Conservation (phyloP, 2,329 filamentous ascomycete genomes). For the Stylonectria norvegica region DNA sequence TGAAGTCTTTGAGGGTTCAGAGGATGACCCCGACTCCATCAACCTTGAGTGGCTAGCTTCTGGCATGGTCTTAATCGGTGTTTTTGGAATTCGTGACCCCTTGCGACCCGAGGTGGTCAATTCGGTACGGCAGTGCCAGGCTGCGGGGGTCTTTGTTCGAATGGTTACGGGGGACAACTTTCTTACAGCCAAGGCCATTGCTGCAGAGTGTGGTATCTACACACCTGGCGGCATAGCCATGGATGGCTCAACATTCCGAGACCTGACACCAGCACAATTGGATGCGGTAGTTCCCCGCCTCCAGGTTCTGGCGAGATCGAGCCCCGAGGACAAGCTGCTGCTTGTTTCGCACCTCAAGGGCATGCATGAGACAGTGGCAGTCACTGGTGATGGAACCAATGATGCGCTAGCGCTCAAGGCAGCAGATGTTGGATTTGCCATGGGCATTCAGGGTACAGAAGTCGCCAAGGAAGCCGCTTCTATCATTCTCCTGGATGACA, state of each 20-base stretch:
- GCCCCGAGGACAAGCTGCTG: conserved; percentile 57
- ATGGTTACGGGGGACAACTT: conserved; percentile 55
- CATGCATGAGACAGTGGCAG: conserved; percentile 56
- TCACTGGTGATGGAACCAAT: conserved; percentile 66
- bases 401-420: conserved; percentile 63
- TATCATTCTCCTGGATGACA: conserved; percentile 65
- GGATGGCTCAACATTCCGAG: conserved; percentile 61
- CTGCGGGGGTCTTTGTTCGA: conserved; percentile 60
- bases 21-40: conserved; percentile 33
- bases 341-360: conserved; percentile 53
- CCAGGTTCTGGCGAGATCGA: conserved; percentile 55
- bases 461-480: conserved; percentile 67
- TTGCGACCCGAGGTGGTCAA: conserved; percentile 57
- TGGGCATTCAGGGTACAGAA: conserved; percentile 65
- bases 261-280: conserved; percentile 51
- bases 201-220: conserved; percentile 61
- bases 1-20: conserved; percentile 56
- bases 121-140: conserved; percentile 57
- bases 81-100: conserved; percentile 65
- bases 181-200: conserved; percentile 61
- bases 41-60: conserved; percentile 41
- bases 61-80: conserved; percentile 68
- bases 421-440: conserved; percentile 65
- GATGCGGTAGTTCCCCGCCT: conserved; percentile 48
- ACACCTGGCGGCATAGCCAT: conserved; percentile 61